These are phyloP conservation scores for Botrytis aclada DNA, from an alignment of 2,329 filamentous ascomycete genomes.

Conservation along the genomic window DNA sequence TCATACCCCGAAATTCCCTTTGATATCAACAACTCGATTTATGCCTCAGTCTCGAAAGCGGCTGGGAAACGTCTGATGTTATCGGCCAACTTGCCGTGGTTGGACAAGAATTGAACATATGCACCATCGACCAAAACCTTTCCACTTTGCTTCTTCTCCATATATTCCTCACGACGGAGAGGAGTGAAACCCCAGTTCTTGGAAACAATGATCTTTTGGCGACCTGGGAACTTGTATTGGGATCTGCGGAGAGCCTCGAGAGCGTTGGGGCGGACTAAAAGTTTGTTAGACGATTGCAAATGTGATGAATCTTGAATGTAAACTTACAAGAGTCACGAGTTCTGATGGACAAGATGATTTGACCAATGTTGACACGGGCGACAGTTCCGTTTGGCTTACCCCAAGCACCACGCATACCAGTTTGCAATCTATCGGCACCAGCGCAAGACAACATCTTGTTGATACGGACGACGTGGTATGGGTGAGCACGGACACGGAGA, in stretches of 20 bases:
- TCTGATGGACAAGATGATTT: conserved; percentile 96
- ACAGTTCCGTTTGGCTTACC: conserved; percentile 99
- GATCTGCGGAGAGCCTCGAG: conserved; percentile 98
- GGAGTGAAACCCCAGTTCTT: conserved; percentile 99
- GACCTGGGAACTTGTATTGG: conserved; percentile 99
- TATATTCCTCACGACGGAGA: conserved; percentile 95
- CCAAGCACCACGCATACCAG: conserved; percentile 99
- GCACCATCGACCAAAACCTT: conserved; percentile 96
- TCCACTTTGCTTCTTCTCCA: conserved; percentile 90
- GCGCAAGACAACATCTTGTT: conserved; percentile 99
- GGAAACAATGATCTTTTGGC: conserved; percentile 99
- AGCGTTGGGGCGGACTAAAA: conserved; percentile 76
- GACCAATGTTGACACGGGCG: conserved; percentile 99
- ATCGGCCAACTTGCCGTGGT: conserved; percentile 78
- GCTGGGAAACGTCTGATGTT: conserved; percentile 96
- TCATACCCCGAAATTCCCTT: conserved; percentile 16
- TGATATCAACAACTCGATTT: conserved; percentile 24
- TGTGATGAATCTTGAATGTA: not conserved
- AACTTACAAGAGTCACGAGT: conserved; percentile 86
- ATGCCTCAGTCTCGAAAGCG: conserved; percentile 60
- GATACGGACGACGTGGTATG: conserved; percentile 99
- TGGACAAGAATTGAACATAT: conserved; percentile 98
- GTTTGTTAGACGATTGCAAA: conserved; percentile 32
- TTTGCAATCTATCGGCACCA: conserved; percentile 99
- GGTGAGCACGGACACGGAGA: conserved; percentile 82